Conservation (phyloP, 805 yeast genomes). For the Ogataea parapolymorpha region DNA sequence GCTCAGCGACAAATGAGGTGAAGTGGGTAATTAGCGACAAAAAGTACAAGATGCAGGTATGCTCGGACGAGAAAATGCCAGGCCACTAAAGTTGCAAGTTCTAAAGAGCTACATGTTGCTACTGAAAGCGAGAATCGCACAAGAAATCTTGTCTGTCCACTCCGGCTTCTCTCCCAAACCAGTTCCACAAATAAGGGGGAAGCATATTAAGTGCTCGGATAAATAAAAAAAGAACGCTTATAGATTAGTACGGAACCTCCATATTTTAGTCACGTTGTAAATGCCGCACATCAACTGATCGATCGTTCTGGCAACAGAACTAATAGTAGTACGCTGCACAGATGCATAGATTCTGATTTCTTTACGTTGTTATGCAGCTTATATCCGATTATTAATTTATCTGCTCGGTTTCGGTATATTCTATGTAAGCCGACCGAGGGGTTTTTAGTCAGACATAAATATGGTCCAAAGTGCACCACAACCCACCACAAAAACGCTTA, state of each 20-base stretch:
- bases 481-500: not conserved
- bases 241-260: not conserved
- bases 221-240: not conserved
- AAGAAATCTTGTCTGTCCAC: not conserved
- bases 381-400: conserved; percentile 3
- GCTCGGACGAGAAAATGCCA: not conserved
- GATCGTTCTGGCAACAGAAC: not conserved
- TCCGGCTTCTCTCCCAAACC: not conserved
- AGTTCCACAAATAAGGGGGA: not conserved
- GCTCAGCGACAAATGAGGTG: too few relatives aligned
- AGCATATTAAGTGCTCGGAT: not conserved
- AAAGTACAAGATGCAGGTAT: not conserved
- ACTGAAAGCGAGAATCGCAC: not conserved
- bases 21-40: too few relatives aligned
- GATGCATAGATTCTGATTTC: not conserved
- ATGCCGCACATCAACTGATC: not conserved
- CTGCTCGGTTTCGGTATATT: conserved; percentile 8
- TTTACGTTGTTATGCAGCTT: not conserved
- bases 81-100: not conserved
- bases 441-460: conserved; percentile 2
- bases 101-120: not conserved
- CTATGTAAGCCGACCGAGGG: conserved; percentile 3
- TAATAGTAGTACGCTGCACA: not conserved
- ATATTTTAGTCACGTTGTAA: not conserved
- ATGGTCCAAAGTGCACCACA: not conserved